Evolutionary conservation across 2,329 filamentous ascomycete species (phyloP).

Genomic region (Aspergillus sp.): DNA sequence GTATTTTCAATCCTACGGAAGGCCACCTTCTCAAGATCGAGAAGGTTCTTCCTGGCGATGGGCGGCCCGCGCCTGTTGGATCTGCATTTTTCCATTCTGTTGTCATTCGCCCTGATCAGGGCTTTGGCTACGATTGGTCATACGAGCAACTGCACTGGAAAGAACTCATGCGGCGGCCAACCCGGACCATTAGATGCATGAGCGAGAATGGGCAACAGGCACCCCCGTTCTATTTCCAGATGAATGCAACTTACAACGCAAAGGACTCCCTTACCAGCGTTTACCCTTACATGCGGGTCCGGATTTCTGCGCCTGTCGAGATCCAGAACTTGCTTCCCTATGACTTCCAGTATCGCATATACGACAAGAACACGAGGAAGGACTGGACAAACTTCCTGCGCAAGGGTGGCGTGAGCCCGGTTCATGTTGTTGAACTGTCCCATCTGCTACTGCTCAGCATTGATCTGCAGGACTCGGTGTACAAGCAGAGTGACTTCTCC

Average conservation of each 20-base stretch:
- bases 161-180: slow-evolving; percentile 75
- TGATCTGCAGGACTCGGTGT: slow-evolving; percentile 92
- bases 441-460: slow-evolving; percentile 87
- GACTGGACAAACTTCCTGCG: slow-evolving; percentile 98
- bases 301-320: slow-evolving; percentile 83
- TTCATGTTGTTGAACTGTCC: slow-evolving; percentile 92
- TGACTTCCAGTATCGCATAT: slow-evolving; percentile 98
- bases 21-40: slow-evolving; percentile 94
- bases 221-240: slow-evolving; percentile 90
- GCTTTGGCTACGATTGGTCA: slow-evolving; percentile 95
- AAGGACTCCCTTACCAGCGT: slow-evolving; percentile 71
- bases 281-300: slow-evolving; percentile 91
- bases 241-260: slow-evolving; percentile 76
- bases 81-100: slow-evolving; percentile 83
- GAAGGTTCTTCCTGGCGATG: slow-evolving; percentile 88
- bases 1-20: slow-evolving; percentile 77
- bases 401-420: slow-evolving; percentile 92
- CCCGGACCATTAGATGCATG: slow-evolving; percentile 77
- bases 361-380: slow-evolving; percentile 96
- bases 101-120: slow-evolving; percentile 81
- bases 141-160: slow-evolving; percentile 85
- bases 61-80: slow-evolving; percentile 80
- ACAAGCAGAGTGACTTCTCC: slow-evolving; percentile 90
- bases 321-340: slow-evolving; percentile 91
- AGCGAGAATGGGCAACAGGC: slow-evolving; percentile 69